These are phyloP conservation scores for Leishmania braziliensis DNA, from an alignment of 208 protist genomes.

Conservation along the genomic window DNA sequence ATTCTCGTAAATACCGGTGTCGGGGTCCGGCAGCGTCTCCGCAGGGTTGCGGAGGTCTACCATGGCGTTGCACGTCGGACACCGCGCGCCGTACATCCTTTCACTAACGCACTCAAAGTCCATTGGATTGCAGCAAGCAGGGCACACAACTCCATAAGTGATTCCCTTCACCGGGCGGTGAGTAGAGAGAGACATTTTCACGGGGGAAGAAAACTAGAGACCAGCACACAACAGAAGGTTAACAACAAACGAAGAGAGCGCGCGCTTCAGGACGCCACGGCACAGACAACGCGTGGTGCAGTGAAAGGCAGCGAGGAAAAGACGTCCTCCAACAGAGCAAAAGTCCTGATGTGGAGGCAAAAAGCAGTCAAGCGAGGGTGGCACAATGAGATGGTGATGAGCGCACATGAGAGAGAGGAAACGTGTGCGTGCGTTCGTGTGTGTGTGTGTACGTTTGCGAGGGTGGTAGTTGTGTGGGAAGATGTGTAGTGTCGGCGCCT, in stretches of 20 bases:
- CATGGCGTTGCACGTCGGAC: slow-evolving; percentile 55
- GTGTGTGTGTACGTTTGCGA: background rate
- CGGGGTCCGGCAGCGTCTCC: slow-evolving; percentile 40
- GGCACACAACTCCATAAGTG: slow-evolving; percentile 73
- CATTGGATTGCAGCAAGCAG: slow-evolving; percentile 60
- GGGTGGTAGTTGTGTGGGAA: background rate
- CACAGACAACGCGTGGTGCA: too few species aligned
- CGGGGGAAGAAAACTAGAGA: background rate
- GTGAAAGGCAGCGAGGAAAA: too few species aligned
- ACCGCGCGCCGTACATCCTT: slow-evolving; percentile 60
- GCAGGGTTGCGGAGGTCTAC: slow-evolving; percentile 76
- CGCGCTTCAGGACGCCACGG: too few species aligned
- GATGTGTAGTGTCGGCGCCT: background rate
- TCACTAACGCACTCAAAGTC: slow-evolving; percentile 60
- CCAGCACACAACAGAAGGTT: slow-evolving; percentile 2
- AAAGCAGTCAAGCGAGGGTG: too few species aligned
- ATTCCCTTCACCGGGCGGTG: slow-evolving; percentile 51
- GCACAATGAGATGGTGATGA: background rate
- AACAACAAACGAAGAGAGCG: too few species aligned
- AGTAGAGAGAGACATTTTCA: slow-evolving; percentile 37
- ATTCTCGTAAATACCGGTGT: slow-evolving; percentile 34
- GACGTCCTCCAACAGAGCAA: background rate
- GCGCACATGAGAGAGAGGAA: background rate
- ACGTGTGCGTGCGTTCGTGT: background rate
- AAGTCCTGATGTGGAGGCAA: background rate